Base-by-base conservation (phyloP, 2,329 filamentous ascomycete genomes). In the Exophiala oligosperma region DNA sequence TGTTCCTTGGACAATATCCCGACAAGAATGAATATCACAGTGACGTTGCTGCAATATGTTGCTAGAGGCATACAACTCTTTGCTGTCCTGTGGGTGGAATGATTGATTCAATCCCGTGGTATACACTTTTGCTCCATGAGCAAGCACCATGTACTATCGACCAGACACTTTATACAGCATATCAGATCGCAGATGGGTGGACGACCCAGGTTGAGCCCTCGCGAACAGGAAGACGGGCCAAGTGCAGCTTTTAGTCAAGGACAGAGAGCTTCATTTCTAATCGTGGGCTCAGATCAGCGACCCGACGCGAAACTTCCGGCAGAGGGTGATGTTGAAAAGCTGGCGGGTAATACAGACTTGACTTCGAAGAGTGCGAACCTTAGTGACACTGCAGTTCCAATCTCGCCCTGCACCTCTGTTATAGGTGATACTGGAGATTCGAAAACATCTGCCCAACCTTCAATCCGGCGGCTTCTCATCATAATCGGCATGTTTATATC, bases 221-320 rank as follows among this genome's bases (percentile, higher is more conserved):
- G 3, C 12, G 12, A 41, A 9, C 38, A 21, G 38, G 4, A 11
- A 21, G 38, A 41, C 17, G 38, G 38, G 9, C 38, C 11, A 35
- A 50, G 48, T 14, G 23, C n/a, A 24, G 54, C 50, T 17, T 3
- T 9, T 24, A n/a, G 5, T 40, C 24, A 32, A 58, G 24, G 40
- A 48, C 4, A 23, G 24, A 29, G 28, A 28, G 7, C 28, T 7
- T n/a, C 29, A 29, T 29, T 29, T 50, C 11, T 5, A 8, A 28
- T 6, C 17, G 24, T 52, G 49, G 9, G 17, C 35, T 14, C 14
- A 24, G 8, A 28, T 28, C 26, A 28, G 26, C 26, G 26, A 28
- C 26, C 9, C 21, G 11, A 38, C 0, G 76, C 80, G 7, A 81
- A 73, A 52, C 17, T 17, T 82, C 79, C 3, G 84, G 67, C 17